A percentile compares a stretch with the other conserved stretches of the same genome.
phyloP scores from a whole-genome alignment of 2,329 filamentous ascomycete species.

The Sclerotinia subarctica region DNA sequence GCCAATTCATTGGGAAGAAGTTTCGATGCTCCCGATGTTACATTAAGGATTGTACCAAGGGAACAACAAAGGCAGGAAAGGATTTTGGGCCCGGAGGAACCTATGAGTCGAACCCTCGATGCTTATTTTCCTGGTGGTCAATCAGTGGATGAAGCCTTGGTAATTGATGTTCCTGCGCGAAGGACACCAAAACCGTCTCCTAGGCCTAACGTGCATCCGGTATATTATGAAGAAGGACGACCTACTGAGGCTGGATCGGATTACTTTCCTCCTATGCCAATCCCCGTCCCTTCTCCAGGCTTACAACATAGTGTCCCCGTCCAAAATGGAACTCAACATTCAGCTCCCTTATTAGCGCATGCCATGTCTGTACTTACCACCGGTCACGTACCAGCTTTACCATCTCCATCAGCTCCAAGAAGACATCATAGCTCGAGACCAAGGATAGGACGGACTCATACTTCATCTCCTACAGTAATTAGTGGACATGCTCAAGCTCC shows the following conservation, averaged over 20 bases:
- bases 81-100: conserved; percentile 79
- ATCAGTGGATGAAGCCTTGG: conserved; percentile 78
- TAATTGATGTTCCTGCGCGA: conserved; percentile 80
- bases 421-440: conserved; percentile 58
- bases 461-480: conserved; percentile 74
- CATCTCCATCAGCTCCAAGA: conserved; percentile 72
- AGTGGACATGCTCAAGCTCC: conserved; percentile 35
- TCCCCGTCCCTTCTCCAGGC: conserved; percentile 37
- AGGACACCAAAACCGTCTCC: conserved; percentile 81
- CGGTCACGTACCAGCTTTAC: conserved; percentile 74
- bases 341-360: conserved; percentile 44
- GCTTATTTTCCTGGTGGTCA: conserved; percentile 84
- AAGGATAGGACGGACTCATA: conserved; percentile 67
- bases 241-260: conserved; percentile 70
- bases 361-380: conserved; percentile 80
- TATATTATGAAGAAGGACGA: conserved; percentile 57
- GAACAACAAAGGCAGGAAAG: conserved; percentile 64
- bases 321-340: conserved; percentile 31
- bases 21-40: conserved; percentile 89
- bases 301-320: conserved; percentile 34
- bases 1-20: conserved; percentile 83
- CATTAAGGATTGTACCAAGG: conserved; percentile 71
- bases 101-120: conserved; percentile 74
- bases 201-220: conserved; percentile 42
- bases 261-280: conserved; percentile 75